Percentiles rank a stretch among this genome's conserved stretches.
These are phyloP conservation scores for Coelastrella sp. DNA, from an alignment of 139 green algal genomes.

Conservation along the genomic window DNA sequence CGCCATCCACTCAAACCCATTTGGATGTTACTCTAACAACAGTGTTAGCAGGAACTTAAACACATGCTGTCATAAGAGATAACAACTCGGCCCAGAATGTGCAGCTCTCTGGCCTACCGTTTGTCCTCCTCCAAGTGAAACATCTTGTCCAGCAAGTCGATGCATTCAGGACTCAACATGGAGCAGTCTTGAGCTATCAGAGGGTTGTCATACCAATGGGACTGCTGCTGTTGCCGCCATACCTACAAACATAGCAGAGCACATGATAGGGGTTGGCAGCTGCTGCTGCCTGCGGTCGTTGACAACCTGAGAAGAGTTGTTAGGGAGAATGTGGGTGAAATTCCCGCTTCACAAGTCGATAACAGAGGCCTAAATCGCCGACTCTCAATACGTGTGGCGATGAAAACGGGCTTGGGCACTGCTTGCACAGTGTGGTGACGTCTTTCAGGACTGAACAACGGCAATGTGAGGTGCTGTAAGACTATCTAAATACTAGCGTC, in stretches of 20 bases:
- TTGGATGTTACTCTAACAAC: not conserved
- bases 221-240: constrained; percentile 58
- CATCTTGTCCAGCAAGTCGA: constrained; percentile 82
- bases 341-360: not conserved
- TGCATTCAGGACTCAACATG: constrained; percentile 59
- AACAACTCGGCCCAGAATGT: not conserved
- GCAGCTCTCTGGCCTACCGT: constrained; percentile 41
- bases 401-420: no score
- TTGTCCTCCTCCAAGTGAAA: constrained; percentile 80
- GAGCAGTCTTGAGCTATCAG: constrained; percentile 45
- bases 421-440: no score
- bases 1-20: no score
- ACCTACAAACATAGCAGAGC: constrained; percentile 65
- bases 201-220: constrained; percentile 56
- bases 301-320: no score
- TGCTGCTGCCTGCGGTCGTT: no score
- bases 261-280: no score
- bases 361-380: no score
- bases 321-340: no score
- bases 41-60: not conserved
- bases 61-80: not conserved
- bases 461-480: no score
- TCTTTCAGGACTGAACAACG: no score
- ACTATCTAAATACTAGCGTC: no score
- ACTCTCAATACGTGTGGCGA: no score